Base-by-base conservation (phyloP, 1,284 basidiomycete genomes). In the Chondrostereum purpureum region DNA sequence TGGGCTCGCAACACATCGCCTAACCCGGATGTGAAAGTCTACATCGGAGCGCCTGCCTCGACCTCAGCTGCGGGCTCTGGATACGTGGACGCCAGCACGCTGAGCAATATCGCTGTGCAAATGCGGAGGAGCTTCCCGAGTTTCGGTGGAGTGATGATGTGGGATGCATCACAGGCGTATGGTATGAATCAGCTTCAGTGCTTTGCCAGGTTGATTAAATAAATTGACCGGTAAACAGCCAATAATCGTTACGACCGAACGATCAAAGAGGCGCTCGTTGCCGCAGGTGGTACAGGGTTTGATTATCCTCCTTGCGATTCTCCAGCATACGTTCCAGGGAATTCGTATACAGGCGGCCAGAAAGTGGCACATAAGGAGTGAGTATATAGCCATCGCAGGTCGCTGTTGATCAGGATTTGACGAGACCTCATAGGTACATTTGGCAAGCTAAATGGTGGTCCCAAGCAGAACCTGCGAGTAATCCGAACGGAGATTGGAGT, bases 71-170 rank as follows among this genome's bases (percentile, higher is more conserved):
- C 77, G 21, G 78, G 78, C 3, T 66, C 68, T n/a, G 77, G 79
- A 3, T 81, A 76, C 56, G 68, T 75, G 22, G 53, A 63, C 33
- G 64, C 73, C 37, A 56, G 50, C 18, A 75, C 70, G 6, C 63
- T 86, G 40, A 69, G 64, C 38, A 69, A 47, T 46, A 77, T 78
- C 40, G 70, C 78, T 14, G 62, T 65, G 16, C 58, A 70, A 50
- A 83, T 78, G 72, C 72, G 78, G 33, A 64, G 74, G 16, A 77
- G 70, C 44, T 85, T 83, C 65, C 78, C 81, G 12, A 80, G 78
- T 1, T 85, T 84, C 50, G 80, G 83, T 13, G 82, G 82, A 20
- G 75, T 84, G 13, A 85, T 83, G 80, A 57, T 86, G 38, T 86
- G 81, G 81, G 83, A 83, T 57, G 75, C 72, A 33, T 23, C 16